A percentile compares a stretch with the other conserved stretches of the same genome.
phyloP scores from a whole-genome alignment of 75 land plant species.

The Cupressus sempervirens region DNA sequence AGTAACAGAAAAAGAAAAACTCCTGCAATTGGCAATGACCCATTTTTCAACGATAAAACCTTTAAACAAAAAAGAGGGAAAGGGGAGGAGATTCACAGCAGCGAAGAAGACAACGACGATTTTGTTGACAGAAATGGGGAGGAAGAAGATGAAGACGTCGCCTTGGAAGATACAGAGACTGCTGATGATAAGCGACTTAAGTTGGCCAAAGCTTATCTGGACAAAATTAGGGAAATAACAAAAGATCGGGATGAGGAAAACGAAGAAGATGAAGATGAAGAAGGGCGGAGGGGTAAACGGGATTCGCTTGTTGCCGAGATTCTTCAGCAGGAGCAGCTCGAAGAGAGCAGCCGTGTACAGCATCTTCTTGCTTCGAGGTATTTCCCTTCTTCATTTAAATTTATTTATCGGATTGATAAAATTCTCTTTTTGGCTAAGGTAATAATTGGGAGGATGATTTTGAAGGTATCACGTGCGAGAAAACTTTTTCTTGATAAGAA shows the following conservation, averaged over 20 bases:
- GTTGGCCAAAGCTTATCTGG: constrained; percentile 53
- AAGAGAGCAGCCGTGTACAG: constrained; percentile 65
- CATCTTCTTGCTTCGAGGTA: constrained; percentile 70
- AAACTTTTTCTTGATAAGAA: no score
- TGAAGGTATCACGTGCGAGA: not conserved
- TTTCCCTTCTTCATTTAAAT: not conserved
- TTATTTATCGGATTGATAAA: not conserved
- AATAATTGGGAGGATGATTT: not conserved
- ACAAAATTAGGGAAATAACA: constrained; percentile 32
- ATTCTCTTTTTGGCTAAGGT: not conserved
- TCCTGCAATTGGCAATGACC: not conserved
- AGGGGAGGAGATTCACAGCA: constrained; percentile 33
- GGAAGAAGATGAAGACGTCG: constrained; percentile 21
- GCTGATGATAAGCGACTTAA: constrained; percentile 66
- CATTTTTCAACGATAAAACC: constrained; percentile 3
- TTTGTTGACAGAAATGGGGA: not conserved
- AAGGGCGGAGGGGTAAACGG: constrained; percentile 35
- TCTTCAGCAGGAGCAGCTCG: constrained; percentile 74
- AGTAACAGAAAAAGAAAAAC: not conserved
- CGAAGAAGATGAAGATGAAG: constrained; percentile 26
- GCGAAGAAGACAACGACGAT: constrained; percentile 14
- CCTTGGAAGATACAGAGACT: constrained; percentile 44
- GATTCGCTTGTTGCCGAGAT: constrained; percentile 66
- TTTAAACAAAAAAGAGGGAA: not conserved
- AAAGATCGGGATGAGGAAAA: constrained; percentile 34